Evolutionary conservation across 192 early-diverging fungal genomes (phyloP), one percentile per base, ranked within the genome.

Genomic region (Entomortierella lignicola): DNA sequence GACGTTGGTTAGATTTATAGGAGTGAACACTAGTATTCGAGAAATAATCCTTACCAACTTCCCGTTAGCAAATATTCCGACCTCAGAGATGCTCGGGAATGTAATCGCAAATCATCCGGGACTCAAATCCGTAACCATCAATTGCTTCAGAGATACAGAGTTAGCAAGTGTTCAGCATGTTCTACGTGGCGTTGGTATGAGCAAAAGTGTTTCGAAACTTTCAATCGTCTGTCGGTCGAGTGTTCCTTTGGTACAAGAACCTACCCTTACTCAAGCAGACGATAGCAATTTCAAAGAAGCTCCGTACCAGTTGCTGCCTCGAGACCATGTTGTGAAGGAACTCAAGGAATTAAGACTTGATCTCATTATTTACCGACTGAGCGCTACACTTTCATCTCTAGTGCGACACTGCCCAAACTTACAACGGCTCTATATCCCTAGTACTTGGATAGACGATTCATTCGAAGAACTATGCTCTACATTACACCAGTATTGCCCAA

Each of bases 1-100:
- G 13, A 53, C 31, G n/a, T 54, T 77, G n/a, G 37, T 77, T 25
- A 53, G n/a, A 3, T 69, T 77, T 37, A 31, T 69, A 10, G 34
- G 55, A 48, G 17, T 44, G 12, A 77, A 77, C 51, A 41, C 12
- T 0, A 52, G 20, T 20, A 30, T 77, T 0, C 42, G 43, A 41
- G 61, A 60, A 20, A 51, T 77, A 0, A 31, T n/a, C 34, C 21
- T 77, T 8, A 32, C 50, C 8, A 52, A 58, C 15, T 77, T 69
- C 30, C 66, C 66, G 0, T 29, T 68, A 13, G 47, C 25, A 0
- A 42, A 50, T 21, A 37, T 41, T 5, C 0, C 17, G 7, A 50
- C 15, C 4, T 56, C 66, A 17, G 50, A 21, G 32, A 23, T 59
- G 0, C 47, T 77, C 1, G 61, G 55, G 2, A 26, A 58, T 1